Percentiles rank a stretch among this genome's conserved stretches.
Evolutionary conservation across 495 filamentous ascomycete genomes (phyloP).

Genomic region (Aspergillus affinis): DNA sequence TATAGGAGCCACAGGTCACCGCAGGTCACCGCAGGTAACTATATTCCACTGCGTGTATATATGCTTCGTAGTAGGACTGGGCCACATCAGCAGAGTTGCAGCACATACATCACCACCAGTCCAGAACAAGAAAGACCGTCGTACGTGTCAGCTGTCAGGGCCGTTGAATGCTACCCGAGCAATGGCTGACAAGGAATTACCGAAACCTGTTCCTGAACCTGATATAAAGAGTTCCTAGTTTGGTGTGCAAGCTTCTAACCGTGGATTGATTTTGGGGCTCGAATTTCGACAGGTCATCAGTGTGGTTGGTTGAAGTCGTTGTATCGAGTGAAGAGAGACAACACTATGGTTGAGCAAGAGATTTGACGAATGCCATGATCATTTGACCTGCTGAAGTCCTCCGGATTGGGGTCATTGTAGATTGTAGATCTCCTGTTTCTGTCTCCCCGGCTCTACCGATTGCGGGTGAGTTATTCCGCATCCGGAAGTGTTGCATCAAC

Average conservation of each 20-base stretch:
- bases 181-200: background rate
- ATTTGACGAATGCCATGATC: background rate
- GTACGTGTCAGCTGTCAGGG: background rate
- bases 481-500: slow-evolving; percentile 1
- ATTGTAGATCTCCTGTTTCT: background rate
- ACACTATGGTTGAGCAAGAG: background rate
- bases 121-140: background rate
- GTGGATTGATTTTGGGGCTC: background rate
- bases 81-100: slow-evolving; percentile 1
- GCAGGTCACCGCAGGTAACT: background rate
- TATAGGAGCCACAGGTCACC: background rate
- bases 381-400: background rate
- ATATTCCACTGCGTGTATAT: background rate
- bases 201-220: background rate
- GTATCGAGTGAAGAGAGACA: background rate
- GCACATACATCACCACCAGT: slow-evolving; percentile 10
- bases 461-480: background rate
- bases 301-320: background rate
- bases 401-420: background rate
- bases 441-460: background rate
- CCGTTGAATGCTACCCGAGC: slow-evolving; percentile 3
- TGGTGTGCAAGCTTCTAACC: background rate
- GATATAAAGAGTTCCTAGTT: background rate
- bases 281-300: background rate
- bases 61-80: background rate